phyloP scores from a whole-genome alignment of 2,329 filamentous ascomycete species.

The Canariomyces notabilis region DNA sequence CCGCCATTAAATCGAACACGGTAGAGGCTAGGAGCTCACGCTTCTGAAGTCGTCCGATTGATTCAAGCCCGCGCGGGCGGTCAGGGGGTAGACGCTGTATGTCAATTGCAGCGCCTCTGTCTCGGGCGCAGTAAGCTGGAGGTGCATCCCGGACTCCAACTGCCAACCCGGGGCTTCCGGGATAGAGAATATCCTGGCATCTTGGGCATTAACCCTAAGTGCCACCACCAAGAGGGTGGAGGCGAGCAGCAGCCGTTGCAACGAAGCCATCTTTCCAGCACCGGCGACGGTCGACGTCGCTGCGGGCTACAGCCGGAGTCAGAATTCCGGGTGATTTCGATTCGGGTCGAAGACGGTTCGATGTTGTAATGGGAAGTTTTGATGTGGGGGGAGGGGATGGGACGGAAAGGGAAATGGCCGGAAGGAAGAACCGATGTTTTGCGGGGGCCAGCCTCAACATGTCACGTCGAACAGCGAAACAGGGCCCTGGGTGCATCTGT shows the following conservation, averaged over 20 bases:
- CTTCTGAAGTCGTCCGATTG: slow-evolving; percentile 31
- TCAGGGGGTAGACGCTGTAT: slow-evolving; percentile 43
- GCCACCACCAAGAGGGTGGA: slow-evolving; percentile 30
- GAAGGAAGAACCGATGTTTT: slow-evolving; percentile 21
- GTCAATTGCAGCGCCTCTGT: slow-evolving; percentile 22
- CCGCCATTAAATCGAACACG: neutral
- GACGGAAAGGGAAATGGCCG: slow-evolving; percentile 17
- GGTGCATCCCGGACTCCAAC: slow-evolving; percentile 36
- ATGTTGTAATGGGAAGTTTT: neutral
- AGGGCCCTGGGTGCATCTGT: slow-evolving; percentile 18
- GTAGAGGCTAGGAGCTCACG: slow-evolving; percentile 29
- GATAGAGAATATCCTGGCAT: slow-evolving; percentile 26
- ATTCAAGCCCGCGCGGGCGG: slow-evolving; percentile 39
- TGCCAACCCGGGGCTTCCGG: slow-evolving; percentile 37
- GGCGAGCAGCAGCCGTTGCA: slow-evolving; percentile 30
- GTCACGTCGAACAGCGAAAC: slow-evolving; percentile 24
- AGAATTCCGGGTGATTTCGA: slow-evolving; percentile 9
- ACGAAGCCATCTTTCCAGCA: slow-evolving; percentile 31
- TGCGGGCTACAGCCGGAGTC: slow-evolving; percentile 22
- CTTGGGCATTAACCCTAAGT: slow-evolving; percentile 8
- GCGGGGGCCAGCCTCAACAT: slow-evolving; percentile 25
- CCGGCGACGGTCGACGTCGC: slow-evolving; percentile 36
- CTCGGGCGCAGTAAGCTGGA: slow-evolving; percentile 32
- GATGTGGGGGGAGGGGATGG: slow-evolving; percentile 8
- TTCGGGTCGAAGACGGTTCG: slow-evolving; percentile 14